phyloP scores from a whole-genome alignment of 371 early-diverging fungal genomes.

The Actinomortierella ambigua region DNA sequence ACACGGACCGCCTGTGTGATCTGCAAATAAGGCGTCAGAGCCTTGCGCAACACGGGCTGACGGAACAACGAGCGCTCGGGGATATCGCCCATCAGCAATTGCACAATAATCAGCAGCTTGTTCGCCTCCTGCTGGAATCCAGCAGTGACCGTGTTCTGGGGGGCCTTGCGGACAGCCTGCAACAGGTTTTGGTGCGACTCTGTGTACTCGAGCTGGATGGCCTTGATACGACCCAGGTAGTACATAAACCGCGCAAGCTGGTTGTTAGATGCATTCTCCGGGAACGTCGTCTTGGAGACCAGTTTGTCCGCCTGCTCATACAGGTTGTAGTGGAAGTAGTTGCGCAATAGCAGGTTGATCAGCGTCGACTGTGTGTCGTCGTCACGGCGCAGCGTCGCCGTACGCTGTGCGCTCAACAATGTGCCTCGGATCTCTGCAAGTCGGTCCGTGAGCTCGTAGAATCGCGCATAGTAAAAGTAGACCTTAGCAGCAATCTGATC shows the following conservation, averaged over 20 bases:
- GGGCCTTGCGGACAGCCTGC: constrained; percentile 96
- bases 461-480: constrained; percentile 92
- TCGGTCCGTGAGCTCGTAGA: constrained; percentile 77
- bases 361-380: constrained; percentile 89
- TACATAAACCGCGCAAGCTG: constrained; percentile 96
- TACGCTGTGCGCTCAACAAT: constrained; percentile 86
- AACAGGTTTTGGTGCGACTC: constrained; percentile 83
- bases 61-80: constrained; percentile 94
- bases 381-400: constrained; percentile 89
- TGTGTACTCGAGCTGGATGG: constrained; percentile 95
- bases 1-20: constrained; percentile 95
- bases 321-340: constrained; percentile 90
- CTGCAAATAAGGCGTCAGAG: constrained; percentile 89
- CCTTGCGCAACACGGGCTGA: constrained; percentile 80
- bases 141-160: constrained; percentile 83
- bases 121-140: constrained; percentile 95
- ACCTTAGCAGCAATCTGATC: constrained; percentile 90
- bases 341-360: constrained; percentile 87
- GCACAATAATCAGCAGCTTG: constrained; percentile 95
- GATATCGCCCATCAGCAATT: constrained; percentile 96
- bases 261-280: constrained; percentile 90
- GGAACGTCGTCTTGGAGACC: constrained; percentile 90
- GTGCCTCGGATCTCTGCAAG: constrained; percentile 80
- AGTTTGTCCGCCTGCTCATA: constrained; percentile 97
- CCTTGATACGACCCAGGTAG: constrained; percentile 92